Evolutionary conservation across 441 rosid genomes (phyloP), one percentile per base, ranked within the genome.

Genomic region (Euphorbia corollata): DNA sequence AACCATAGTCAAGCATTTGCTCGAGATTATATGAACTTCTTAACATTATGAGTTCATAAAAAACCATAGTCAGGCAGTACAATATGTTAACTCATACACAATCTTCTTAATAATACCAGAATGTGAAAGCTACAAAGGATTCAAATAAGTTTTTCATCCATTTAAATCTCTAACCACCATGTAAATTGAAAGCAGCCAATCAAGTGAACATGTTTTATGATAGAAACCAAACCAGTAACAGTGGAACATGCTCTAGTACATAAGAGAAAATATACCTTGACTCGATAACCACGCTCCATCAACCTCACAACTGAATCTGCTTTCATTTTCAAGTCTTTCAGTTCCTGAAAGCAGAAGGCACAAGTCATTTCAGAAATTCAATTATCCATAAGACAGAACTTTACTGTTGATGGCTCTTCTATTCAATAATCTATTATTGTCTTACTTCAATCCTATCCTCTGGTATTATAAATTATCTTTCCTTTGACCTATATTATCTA

Each of bases 231-330:
- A 27, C 32, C 32, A 38, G 7, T 15, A 12, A 18, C 11, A 9
- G 22, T 41, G 34, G 19, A 55, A 11, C 5, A 43, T 61, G 55
- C 32, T 13, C n/a, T n/a, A 8, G 38, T 20, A 39, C 53, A 48
- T 50, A 56, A 47, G 24, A 50, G 54, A 34, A 68, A 64, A 56
- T 1, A 27, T 85, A 94, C 99, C 99, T 88, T 91, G 67, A 94
- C 97, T 48, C 96, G 86, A 61, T 94, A 94, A 62, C 97, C 96
- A 58, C 83, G 84, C 74, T 94, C 88, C 81, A 91, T 80, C 76
- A 91, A 69, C 77, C 87, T 80, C 77, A 76, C 74, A 58, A 83
- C 82, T 32, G 77, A 71, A 54, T 86, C 86, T 65, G 96, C 92
- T 79, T 94, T 91, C 68, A 82, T 76, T 78, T 87, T 58, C 47